Conservation (phyloP, 2,329 filamentous ascomycete species). For the Sclerotiophoma versabilis region DNA sequence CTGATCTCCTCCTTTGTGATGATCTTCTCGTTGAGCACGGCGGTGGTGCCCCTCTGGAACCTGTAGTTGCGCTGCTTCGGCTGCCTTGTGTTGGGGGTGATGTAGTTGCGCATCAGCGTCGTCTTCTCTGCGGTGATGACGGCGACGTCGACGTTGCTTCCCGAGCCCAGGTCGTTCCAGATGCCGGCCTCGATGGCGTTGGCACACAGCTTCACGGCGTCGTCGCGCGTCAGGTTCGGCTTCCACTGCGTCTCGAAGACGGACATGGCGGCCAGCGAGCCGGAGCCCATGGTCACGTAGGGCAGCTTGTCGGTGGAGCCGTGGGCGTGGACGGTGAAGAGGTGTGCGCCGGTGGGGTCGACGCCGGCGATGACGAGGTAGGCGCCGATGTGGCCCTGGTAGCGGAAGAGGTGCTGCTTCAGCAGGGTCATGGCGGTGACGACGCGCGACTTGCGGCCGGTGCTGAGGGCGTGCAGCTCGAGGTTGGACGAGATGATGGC, state of each 20-base stretch:
- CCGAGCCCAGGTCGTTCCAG: conserved; percentile 97
- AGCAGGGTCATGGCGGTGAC: conserved; percentile 99
- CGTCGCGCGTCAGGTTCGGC: conserved; percentile 74
- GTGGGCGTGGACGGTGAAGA: conserved; percentile 98
- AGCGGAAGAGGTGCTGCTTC: conserved; percentile 98
- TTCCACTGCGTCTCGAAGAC: conserved; percentile 98
- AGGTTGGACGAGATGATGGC: conserved; percentile 98
- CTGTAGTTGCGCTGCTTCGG: conserved; percentile 93
- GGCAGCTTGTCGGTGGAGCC: conserved; percentile 98
- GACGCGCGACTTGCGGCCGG: conserved; percentile 93
- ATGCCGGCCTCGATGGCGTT: conserved; percentile 96
- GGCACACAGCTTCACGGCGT: conserved; percentile 80
- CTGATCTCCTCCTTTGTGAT: conserved; percentile 93
- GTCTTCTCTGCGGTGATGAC: conserved; percentile 97
- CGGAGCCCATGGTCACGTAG: conserved; percentile 98
- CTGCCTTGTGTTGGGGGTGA: conserved; percentile 89
- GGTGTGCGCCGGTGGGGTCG: conserved; percentile 91
- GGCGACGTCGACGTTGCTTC: conserved; percentile 96
- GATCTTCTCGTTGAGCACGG: conserved; percentile 93
- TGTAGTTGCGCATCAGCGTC: conserved; percentile 88
- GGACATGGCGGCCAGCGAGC: conserved; percentile 94
- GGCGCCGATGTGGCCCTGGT: conserved; percentile 97
- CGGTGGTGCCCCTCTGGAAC: conserved; percentile 91
- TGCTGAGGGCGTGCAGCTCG: conserved; percentile 95
- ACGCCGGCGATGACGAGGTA: conserved; percentile 97